These are phyloP conservation scores for Diospyros lotus DNA, from an alignment of 148 eudicot genomes.

Conservation along the genomic window DNA sequence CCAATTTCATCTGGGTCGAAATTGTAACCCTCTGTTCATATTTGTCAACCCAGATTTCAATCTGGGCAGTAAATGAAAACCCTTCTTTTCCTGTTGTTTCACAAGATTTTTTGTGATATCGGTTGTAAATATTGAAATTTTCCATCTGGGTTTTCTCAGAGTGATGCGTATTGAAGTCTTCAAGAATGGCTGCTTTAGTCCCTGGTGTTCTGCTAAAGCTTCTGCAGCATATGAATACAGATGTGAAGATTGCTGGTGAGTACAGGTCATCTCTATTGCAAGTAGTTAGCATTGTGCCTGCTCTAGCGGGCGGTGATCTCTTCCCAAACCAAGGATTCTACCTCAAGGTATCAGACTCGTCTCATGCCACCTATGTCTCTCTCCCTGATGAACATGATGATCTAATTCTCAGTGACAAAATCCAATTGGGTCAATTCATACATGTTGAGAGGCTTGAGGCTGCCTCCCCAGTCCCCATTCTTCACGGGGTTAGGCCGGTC, in stretches of 20 bases:
- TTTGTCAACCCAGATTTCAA: neutral
- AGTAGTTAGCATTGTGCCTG: conserved; percentile 90
- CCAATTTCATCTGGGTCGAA: conserved; percentile 9
- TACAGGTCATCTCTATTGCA: conserved; percentile 79
- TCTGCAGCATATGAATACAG: conserved; percentile 84
- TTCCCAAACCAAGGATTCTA: conserved; percentile 88
- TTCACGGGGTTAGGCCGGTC: conserved; percentile 69
- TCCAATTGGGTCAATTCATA: conserved; percentile 86
- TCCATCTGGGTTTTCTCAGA: conserved; percentile 23
- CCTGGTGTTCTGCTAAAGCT: conserved; percentile 85
- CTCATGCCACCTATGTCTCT: conserved; percentile 93
- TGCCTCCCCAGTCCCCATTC: conserved; percentile 78
- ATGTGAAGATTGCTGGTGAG: conserved; percentile 82
- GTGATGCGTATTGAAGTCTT: conserved; percentile 47
- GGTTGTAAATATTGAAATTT: conserved; percentile 9
- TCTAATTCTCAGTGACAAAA: conserved; percentile 75
- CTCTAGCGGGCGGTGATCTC: conserved; percentile 77
- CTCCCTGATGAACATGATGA: conserved; percentile 89
- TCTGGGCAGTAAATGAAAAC: neutral
- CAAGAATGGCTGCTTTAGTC: conserved; percentile 70
- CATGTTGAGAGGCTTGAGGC: conserved; percentile 80
- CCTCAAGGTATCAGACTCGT: conserved; percentile 92
- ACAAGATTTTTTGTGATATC: neutral
- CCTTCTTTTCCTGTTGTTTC: neutral
- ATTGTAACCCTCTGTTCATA: neutral